Base-by-base conservation (phyloP, 2,329 filamentous ascomycete species). In the Paradendryphiella salina region DNA sequence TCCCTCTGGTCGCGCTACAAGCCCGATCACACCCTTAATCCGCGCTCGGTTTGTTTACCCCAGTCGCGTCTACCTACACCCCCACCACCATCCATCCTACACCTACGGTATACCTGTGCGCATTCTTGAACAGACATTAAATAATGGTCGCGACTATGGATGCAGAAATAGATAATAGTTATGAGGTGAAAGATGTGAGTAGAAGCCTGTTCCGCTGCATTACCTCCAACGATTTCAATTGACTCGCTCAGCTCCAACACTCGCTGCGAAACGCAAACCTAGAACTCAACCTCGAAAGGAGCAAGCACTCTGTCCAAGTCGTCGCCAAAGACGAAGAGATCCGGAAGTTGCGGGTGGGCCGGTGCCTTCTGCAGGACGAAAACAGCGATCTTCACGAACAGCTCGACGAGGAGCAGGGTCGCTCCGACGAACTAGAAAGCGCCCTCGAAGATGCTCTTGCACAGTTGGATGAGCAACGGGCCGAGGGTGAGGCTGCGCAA, bases 241-340 rank as follows among this genome's bases (percentile, higher is more conserved):
- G 33, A 66, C 54, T 21, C 36, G 26, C n/a, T 17, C 54, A 78
- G 71, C 69, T 77, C 59, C 73, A 80, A 59, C 76, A 81, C 66
- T 75, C 80, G 33, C 73, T 85, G 38, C 76, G 77, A 48, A 82
- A 79, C 38, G 71, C 78, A 34, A 72, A 70, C 13, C 80, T 91
- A 45, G 89, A 95, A 69, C 75, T 88, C 54, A 83, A 83, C 62
- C 89, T 92, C 69, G 84, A 87, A 59, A 80, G 81, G 52, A 82
- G 81, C 58, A 74, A 82, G 46, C 84, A 87, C 60, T 79, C 85
- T 46, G 82, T 87, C 29, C 82, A 89, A 45, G 77, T 86, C 9
- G 79, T 95, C 47, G 76, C 84, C 59, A 88, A 89, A 64, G 85
- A 90, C 58, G 92, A 97, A 71, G 84, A 86, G 52, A 79, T 83